Evolutionary conservation across 768 basidiomycete genomes (phyloP), one percentile per base, ranked within the genome.

Genomic region (Suillus placidus): DNA sequence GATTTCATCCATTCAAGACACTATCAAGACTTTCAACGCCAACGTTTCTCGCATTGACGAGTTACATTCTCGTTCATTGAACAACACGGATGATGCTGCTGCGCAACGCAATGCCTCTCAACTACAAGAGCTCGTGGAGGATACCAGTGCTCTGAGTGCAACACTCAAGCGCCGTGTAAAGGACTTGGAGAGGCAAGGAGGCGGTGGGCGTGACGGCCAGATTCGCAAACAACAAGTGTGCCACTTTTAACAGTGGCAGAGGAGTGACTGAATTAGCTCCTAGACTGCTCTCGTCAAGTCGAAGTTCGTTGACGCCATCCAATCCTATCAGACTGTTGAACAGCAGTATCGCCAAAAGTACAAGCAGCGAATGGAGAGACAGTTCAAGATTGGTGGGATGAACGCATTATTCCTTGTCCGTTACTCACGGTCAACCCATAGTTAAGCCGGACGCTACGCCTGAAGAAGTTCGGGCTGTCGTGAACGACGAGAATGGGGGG

Each of bases 391-490:
- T 67, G 92, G 92, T 90, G 52, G 14, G 85, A 30, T 20, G 57
- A 54, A 49, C 38, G 34, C 20, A 13, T 61, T 20, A 68, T 62
- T 32, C 8, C 13, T 43, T 60, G 18, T 60, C 35, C 18, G 34
- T 67, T 8, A 47, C 55, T 43, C 40, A 38, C 52, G 16, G 32
- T 61, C 0, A 57, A 1, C 47, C 4, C 42, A 20, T 67, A 93
- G 95, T 95, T 64, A 97, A 97, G 80, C 95, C 95, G 57, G 89
- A 96, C 77, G 96, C 96, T 6, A 88, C 94, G 0, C 89, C 89
- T 2, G 94, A 97, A 63, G 96, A 98, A 78, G 82, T 98, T 67
- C 81, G 83, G 61, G 89, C 92, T 18, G 95, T 92, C n/a, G 89
- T 95, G 40, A 89, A 95, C 70, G 90, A 94, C 71, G 90, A 92